Base-by-base conservation (phyloP, 2,329 filamentous ascomycete species). In the Arthrobotrys megalospora region DNA sequence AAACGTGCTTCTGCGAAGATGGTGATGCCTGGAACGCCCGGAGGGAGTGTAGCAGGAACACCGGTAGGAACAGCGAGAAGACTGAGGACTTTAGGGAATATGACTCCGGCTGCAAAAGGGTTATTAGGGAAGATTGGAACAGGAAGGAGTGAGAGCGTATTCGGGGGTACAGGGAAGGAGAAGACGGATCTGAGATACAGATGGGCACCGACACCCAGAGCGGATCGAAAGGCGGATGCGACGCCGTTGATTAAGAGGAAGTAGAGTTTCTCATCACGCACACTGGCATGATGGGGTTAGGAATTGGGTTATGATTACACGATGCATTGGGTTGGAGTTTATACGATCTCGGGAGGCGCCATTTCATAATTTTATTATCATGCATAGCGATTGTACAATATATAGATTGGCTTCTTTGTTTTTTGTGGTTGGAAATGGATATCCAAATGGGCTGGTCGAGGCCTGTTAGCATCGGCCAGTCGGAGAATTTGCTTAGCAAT, bases 101-200 rank as follows among this genome's bases (percentile, higher is more conserved):
- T 94, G 82, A 95, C 93, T 21, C 93, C 93, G 3, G 93, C 93
- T 12, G 93, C 91, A 1, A 89, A 91, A 83, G 87, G 90, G 78
- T 84, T 93, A 38, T 90, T 90, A 86, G 90, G 88, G 80, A 90
- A 87, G 83, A 89, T 93, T 78, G 45, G 76, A 28, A 55, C 79
- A 6, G 73, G 69, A 5, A 34, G 41, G 43, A 66, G 75, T 7
- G 72, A 70, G 5, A 79, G 80, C 19, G 67, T 77, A 11, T 79
- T 71, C 50, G 77, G 80, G 4, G 71, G 67, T 14, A 58, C 73
- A 19, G 79, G 36, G 19, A 69, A 48, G 63, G 79, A 55, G 12
- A 69, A 48, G 63, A 67, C 55, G 65, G 62, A 50, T 14, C 16
- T 64, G 38, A 63, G 78, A 45, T 80, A 78, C 48, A 73, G 76